Conservation (phyloP, 2,329 filamentous ascomycete genomes). For the Trichophyton benhamiae region DNA sequence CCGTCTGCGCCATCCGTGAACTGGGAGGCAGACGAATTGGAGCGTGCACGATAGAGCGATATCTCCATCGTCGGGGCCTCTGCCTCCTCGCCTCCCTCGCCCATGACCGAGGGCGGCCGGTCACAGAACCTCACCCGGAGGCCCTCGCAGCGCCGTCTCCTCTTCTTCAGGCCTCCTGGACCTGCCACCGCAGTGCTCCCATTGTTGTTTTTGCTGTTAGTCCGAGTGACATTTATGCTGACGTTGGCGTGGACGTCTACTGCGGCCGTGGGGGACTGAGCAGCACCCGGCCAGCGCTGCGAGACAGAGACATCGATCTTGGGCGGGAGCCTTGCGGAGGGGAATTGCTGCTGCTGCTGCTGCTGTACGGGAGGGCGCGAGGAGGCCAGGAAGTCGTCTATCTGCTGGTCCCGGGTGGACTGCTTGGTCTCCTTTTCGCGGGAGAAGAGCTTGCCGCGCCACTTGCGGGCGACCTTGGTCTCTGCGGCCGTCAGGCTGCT, state of each 20-base stretch:
- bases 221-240: too few species aligned
- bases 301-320: constrained; percentile 25
- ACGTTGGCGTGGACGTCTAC: constrained; percentile 10
- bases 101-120: constrained; percentile 66
- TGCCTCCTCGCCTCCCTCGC: constrained; percentile 81
- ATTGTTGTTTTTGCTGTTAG: not conserved
- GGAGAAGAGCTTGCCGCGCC: constrained; percentile 41
- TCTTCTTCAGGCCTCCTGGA: constrained; percentile 13
- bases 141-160: constrained; percentile 47
- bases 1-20: constrained; percentile 8
- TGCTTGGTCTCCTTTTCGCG: constrained; percentile 27
- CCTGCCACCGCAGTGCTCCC: constrained; percentile 8
- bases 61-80: constrained; percentile 61
- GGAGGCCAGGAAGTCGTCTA: constrained; percentile 47
- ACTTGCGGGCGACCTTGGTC: constrained; percentile 22
- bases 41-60: constrained; percentile 11
- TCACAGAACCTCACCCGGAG: constrained; percentile 64
- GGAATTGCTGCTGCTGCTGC: constrained; percentile 8
- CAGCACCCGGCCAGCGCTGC: constrained; percentile 22
- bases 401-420: constrained; percentile 31
- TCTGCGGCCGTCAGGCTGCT: constrained; percentile 9
- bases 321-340: constrained; percentile 19
- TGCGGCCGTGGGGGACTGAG: constrained; percentile 16
- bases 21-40: constrained; percentile 10
- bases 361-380: constrained; percentile 6